A percentile compares a stretch with the other conserved stretches of the same genome.
Conservation (phyloP, 768 basidiomycete species). For the Collybiopsis luxurians region DNA sequence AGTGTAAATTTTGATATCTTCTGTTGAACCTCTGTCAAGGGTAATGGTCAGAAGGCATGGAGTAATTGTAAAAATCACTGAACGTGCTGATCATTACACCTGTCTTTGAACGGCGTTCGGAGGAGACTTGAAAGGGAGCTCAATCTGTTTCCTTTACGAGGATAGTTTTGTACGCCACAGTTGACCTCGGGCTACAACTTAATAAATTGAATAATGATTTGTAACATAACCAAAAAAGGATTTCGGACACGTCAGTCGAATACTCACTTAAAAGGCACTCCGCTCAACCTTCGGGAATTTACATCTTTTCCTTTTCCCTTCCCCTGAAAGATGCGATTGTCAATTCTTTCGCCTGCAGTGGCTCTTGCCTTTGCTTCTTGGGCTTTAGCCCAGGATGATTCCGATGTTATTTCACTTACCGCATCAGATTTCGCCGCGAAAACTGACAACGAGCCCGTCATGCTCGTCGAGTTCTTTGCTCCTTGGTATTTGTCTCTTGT, state of each 20-base stretch:
- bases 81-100: no score
- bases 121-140: no score
- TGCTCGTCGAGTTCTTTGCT: conserved; percentile 95
- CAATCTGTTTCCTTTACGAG: no score
- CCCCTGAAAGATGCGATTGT: conserved; percentile 58
- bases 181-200: no score
- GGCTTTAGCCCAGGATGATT: conserved; percentile 52
- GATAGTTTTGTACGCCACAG: no score
- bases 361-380: conserved; percentile 49
- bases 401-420: conserved; percentile 83
- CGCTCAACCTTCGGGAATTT: conserved; percentile 13
- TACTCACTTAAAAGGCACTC: conserved; percentile 25
- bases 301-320: conserved; percentile 19
- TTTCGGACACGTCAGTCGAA: conserved; percentile 52
- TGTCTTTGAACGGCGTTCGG: no score
- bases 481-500: conserved; percentile 56
- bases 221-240: neutral
- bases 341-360: conserved; percentile 51
- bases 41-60: no score
- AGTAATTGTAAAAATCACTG: no score
- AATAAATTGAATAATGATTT: no score
- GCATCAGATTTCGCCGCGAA: conserved; percentile 63
- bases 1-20: no score
- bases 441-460: conserved; percentile 65
- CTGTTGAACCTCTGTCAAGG: no score